Conservation (phyloP, 2,329 filamentous ascomycete genomes). For the Venturia asperata region DNA sequence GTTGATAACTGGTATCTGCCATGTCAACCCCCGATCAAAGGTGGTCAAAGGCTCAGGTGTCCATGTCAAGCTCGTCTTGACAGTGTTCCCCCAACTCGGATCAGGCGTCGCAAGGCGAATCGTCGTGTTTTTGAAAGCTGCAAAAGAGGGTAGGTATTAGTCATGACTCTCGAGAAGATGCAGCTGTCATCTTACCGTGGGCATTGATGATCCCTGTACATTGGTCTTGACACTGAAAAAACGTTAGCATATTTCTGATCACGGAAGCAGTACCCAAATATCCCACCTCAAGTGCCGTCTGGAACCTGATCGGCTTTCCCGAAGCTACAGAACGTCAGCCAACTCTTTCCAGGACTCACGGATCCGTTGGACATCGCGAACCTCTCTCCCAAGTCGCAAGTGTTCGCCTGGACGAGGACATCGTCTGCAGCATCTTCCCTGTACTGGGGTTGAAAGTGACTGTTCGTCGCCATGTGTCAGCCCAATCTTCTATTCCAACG, state of each 20-base stretch:
- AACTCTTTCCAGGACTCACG: neutral
- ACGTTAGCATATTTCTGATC: neutral
- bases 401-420: neutral
- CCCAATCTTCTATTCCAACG: neutral
- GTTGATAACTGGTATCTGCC: slow-evolving; percentile 5
- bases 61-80: slow-evolving; percentile 7
- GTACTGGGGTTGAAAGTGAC: neutral
- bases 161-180: neutral
- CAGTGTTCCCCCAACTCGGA: slow-evolving; percentile 1
- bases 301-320: neutral
- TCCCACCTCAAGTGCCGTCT: slow-evolving; percentile 6
- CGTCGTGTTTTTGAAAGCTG: slow-evolving; percentile 6
- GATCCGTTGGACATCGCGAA: neutral
- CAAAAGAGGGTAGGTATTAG: neutral
- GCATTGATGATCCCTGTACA: neutral
- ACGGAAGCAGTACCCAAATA: neutral
- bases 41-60: neutral
- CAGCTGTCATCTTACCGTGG: neutral
- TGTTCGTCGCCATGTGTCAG: neutral
- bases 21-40: slow-evolving; percentile 9
- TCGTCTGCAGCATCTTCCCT: slow-evolving; percentile 6
- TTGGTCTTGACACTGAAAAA: neutral
- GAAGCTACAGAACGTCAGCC: neutral
- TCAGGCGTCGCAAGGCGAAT: neutral
- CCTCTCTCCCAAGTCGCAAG: slow-evolving; percentile 2